Base-by-base conservation (phyloP, 352 stramenopile species). In the Phytophthora sp. region DNA sequence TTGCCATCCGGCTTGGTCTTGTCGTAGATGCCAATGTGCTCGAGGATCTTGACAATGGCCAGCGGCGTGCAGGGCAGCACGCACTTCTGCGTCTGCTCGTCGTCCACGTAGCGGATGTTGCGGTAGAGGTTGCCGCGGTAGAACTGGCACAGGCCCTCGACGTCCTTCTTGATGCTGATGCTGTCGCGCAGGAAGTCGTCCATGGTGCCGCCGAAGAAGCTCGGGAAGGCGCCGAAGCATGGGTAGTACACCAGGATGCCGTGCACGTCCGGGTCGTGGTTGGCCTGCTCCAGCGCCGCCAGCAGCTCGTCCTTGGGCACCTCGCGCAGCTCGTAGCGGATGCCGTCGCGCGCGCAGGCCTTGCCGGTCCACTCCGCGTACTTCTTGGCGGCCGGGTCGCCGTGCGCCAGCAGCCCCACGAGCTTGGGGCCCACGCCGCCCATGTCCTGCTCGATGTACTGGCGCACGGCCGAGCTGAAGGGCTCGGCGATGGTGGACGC, bases 211-310 rank as follows among this genome's bases (percentile, higher is more conserved):
- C 97, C 97, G 55, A 88, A 98, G 73, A 99, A 99, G 38, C 87
- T 98, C 59, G 97, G 96, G 61, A 98, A 97, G 38, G 92, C 69
- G 35, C 96, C 97, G 64, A 99, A 99, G 77, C 98, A 98, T 43
- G 97, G 97, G 80, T 99, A 99, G 79, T 99, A 99, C 15, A 99
- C 92, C 51, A 99, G 96, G 61, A 99, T 98, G 32, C 97, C 95
- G 78, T 98, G 92, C 44, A 98, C 96, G n/a, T 95, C 82, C 15
- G 90, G 82, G 74, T 97, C 90, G 34, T 80, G 87, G 77, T 99
- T 99, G 52, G 93, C 94, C 54, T 95, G 84, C 48, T 97, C 82
- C 11, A 99, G 76, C 12, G 91, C 93, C n/a, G 84, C 79, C 54
- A 98, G 86, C 24, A 99, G 82, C 31, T 98, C 92, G 61, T 98